These are phyloP conservation scores for Parietaria judaica DNA, from an alignment of 306 rosid species.

Conservation along the genomic window DNA sequence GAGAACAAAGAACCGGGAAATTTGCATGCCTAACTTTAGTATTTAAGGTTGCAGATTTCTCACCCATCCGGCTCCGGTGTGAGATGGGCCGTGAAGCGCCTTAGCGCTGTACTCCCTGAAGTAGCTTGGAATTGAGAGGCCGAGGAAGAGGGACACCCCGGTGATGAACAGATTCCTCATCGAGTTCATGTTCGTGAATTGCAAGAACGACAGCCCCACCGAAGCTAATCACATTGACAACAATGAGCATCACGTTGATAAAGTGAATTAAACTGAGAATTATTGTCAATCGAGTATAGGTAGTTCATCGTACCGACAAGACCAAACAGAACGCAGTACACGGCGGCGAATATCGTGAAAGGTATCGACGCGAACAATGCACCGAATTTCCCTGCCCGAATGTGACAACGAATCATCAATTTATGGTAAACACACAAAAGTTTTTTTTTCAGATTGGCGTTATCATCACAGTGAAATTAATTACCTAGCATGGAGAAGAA, in stretches of 20 bases:
- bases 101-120: conserved; percentile 76
- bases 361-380: conserved; percentile 98
- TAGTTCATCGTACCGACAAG: conserved; percentile 63
- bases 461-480: background rate
- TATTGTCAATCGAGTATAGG: background rate
- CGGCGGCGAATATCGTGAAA: conserved; percentile 84
- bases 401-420: conserved; percentile 2
- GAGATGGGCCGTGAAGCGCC: conserved; percentile 91
- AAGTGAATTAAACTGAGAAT: too few species aligned
- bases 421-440: conserved; percentile 1
- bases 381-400: conserved; percentile 84
- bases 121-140: conserved; percentile 82
- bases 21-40: background rate
- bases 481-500: conserved; percentile 92
- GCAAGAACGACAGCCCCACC: conserved; percentile 96
- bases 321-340: conserved; percentile 85
- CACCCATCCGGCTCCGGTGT: conserved; percentile 93
- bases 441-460: too few species aligned
- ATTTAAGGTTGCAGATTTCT: conserved; percentile 19
- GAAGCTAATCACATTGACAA: conserved; percentile 52
- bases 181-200: conserved; percentile 98
- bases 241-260: background rate
- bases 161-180: conserved; percentile 88
- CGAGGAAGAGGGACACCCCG: conserved; percentile 82
- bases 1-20: too few species aligned